Conservation (phyloP, 352 stramenopile genomes). For the Phytophthora citrophthora region DNA sequence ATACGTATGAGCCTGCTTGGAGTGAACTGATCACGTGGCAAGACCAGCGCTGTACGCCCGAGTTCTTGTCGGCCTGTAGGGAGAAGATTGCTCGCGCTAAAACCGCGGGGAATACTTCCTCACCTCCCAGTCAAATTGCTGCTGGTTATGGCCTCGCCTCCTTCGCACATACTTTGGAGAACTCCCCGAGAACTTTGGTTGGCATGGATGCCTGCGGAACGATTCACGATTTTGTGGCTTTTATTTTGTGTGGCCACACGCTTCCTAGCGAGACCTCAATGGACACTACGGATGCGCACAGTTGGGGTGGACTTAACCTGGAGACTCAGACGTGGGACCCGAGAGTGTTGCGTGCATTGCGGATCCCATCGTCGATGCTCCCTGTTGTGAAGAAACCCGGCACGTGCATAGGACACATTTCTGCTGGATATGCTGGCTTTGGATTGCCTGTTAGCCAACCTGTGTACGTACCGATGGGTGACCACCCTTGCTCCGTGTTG, state of each 20-base stretch:
- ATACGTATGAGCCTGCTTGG: slow-evolving; percentile 42
- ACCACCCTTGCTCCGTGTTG: slow-evolving; percentile 80
- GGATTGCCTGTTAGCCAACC: slow-evolving; percentile 36
- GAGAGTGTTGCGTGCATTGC: slow-evolving; percentile 51
- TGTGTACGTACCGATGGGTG: slow-evolving; percentile 76
- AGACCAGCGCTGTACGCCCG: slow-evolving; percentile 70
- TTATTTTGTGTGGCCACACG: slow-evolving; percentile 68
- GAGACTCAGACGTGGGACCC: slow-evolving; percentile 52
- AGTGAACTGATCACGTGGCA: slow-evolving; percentile 81
- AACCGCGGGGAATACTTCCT: not conserved
- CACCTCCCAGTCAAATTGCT: slow-evolving; percentile 41
- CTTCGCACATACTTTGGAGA: slow-evolving; percentile 60
- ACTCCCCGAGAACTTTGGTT: slow-evolving; percentile 38
- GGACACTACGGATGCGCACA: slow-evolving; percentile 79
- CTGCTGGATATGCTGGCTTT: slow-evolving; percentile 26
- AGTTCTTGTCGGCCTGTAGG: slow-evolving; percentile 53
- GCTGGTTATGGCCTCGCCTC: slow-evolving; percentile 77
- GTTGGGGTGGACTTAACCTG: slow-evolving; percentile 72
- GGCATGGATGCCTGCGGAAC: slow-evolving; percentile 78
- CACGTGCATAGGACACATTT: slow-evolving; percentile 50
- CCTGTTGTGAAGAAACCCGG: slow-evolving; percentile 62
- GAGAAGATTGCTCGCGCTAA: slow-evolving; percentile 25
- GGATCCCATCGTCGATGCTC: slow-evolving; percentile 67
- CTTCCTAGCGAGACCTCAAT: slow-evolving; percentile 52
- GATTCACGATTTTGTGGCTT: slow-evolving; percentile 82